Conservation (phyloP, 768 basidiomycete species). For the Lyophyllum atratum region DNA sequence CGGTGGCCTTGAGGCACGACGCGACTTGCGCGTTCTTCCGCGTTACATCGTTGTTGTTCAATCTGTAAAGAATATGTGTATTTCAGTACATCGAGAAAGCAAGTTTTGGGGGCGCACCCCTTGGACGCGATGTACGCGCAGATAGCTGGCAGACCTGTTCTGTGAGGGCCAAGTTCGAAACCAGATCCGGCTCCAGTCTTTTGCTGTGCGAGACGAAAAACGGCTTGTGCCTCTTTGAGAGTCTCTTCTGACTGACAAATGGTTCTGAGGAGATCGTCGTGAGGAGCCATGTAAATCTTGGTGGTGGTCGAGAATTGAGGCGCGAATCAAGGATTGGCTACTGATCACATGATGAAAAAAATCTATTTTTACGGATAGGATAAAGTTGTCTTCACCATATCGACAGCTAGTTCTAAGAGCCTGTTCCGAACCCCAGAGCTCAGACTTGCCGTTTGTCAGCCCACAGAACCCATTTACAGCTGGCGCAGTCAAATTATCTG, state of each 20-base stretch:
- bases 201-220: slow-evolving; percentile 37
- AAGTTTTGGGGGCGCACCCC: slow-evolving; percentile 30
- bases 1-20: slow-evolving; percentile 32
- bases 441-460: no score
- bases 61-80: slow-evolving; percentile 15
- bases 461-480: no score
- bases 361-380: no score
- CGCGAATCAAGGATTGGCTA: no score
- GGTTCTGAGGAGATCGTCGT: slow-evolving; percentile 30
- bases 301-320: neutral
- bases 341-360: no score
- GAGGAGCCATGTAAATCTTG: slow-evolving; percentile 17
- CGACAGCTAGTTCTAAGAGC: no score
- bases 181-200: slow-evolving; percentile 55
- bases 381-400: no score
- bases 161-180: slow-evolving; percentile 38
- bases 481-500: no score
- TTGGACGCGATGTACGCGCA: slow-evolving; percentile 53
- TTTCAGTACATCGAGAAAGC: neutral
- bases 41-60: slow-evolving; percentile 33
- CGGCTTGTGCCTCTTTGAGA: slow-evolving; percentile 27
- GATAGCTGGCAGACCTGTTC: slow-evolving; percentile 46
- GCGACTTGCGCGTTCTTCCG: slow-evolving; percentile 31
- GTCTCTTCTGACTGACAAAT: slow-evolving; percentile 37
- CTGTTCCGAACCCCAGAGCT: no score